Percentiles rank a stretch among this genome's conserved stretches.
These are phyloP conservation scores for Ustilago esculenta DNA, from an alignment of 1,284 basidiomycete species.

Conservation along the genomic window DNA sequence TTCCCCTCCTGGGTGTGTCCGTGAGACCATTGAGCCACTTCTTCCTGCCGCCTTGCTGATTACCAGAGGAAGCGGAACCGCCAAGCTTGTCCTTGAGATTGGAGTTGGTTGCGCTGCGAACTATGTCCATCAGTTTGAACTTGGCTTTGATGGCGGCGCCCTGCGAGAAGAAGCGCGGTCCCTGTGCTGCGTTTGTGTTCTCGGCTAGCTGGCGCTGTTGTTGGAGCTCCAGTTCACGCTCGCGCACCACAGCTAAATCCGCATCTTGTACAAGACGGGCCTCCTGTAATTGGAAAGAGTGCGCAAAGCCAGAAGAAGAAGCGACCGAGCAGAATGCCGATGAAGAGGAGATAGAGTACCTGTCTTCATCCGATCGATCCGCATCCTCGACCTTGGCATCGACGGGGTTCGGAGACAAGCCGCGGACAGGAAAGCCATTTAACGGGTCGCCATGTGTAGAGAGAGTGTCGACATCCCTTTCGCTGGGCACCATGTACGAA, in stretches of 20 bases:
- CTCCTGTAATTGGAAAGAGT: slow-evolving; percentile 13
- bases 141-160: slow-evolving; percentile 59
- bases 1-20: slow-evolving; percentile 16
- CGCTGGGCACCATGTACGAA: neutral
- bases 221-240: slow-evolving; percentile 32
- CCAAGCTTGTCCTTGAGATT: slow-evolving; percentile 41
- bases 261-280: slow-evolving; percentile 2
- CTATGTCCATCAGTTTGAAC: slow-evolving; percentile 49
- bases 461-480: neutral
- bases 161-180: slow-evolving; percentile 49
- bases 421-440: neutral
- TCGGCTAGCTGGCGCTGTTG: slow-evolving; percentile 30
- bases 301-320: slow-evolving; percentile 35
- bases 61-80: slow-evolving; percentile 13
- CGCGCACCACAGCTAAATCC: slow-evolving; percentile 17
- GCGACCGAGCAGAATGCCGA: slow-evolving; percentile 46
- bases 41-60: slow-evolving; percentile 19
- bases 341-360: slow-evolving; percentile 45
- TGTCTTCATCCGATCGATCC: slow-evolving; percentile 48
- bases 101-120: slow-evolving; percentile 37
- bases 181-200: slow-evolving; percentile 54
- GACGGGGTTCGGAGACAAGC: neutral
- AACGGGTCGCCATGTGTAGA: neutral
- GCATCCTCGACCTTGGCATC: slow-evolving; percentile 11
- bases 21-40: slow-evolving; percentile 35